Evolutionary conservation across 2,329 filamentous ascomycete genomes (phyloP), one percentile per base, ranked within the genome.

Genomic region (Alternaria sp.): DNA sequence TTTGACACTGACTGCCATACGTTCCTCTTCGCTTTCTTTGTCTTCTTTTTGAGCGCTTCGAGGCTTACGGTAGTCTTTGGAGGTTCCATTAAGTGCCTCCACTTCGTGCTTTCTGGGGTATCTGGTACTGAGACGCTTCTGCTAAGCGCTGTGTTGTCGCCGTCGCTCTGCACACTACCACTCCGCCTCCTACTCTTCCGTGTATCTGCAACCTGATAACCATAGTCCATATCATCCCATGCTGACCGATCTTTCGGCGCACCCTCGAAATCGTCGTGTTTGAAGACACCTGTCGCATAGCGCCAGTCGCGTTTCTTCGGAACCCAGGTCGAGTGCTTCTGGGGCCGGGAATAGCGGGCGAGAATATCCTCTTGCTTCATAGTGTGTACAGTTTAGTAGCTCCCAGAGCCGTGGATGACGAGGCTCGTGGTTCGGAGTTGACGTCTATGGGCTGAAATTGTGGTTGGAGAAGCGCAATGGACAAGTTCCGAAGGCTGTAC

Each of bases 231-330:
- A 11, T 54, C 51, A 31, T 67, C 61, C 60, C 60, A 67, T 10
- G 60, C 51, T 3, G 62, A 62, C 28, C 49, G 48, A 10, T 60
- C 42, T 29, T 57, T 60, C n/a, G 34, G 50, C 24, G 39, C 46
- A 11, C 44, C 54, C 14, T 61, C 54, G 26, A 51, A 54, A 26
- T 69, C 68, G 14, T 60, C 56, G 23, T 66, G 60, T 31, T 54
- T 59, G 23, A 52, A 64, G 4, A 66, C 52, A 1, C 61, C 56
- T 5, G 63, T 66, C 8, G 42, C 48, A 14, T 59, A 62, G 21
- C 63, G 59, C 64, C 67, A 67, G 50, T 69, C 67, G 50, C 65
- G 63, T 21, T 17, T 58, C 13, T 33, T 56, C 9, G 61, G 63
- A 2, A 60, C n/a, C 54, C 51, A 63, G 5, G 42, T 59, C 0